phyloP scores from a whole-genome alignment of 2,329 filamentous ascomycete species.

The Nannizziopsis arthrosporioides region DNA sequence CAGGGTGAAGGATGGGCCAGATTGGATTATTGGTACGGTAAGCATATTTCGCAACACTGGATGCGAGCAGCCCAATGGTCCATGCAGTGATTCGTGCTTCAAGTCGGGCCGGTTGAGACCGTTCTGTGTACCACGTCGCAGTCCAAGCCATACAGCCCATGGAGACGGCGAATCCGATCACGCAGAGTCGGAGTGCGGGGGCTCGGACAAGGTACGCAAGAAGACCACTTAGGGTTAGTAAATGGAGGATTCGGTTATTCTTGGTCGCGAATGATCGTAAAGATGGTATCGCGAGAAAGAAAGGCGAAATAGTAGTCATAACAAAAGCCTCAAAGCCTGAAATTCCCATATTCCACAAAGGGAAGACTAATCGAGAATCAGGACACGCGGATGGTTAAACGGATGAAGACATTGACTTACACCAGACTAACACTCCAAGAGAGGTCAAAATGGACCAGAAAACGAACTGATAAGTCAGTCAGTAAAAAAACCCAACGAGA shows the following conservation, averaged over 20 bases:
- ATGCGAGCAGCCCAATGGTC: conserved; percentile 69
- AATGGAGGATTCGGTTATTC: conserved; percentile 59
- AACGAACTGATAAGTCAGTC: conserved; percentile 52
- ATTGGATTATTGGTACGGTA: conserved; percentile 92
- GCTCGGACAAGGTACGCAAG: conserved; percentile 64
- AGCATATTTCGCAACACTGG: conserved; percentile 81
- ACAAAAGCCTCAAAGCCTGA: conserved; percentile 89
- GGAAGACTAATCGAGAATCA: conserved; percentile 55
- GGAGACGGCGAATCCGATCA: conserved; percentile 66
- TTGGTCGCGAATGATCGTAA: conserved; percentile 57
- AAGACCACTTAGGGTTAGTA: conserved; percentile 67
- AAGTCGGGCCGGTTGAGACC: conserved; percentile 59
- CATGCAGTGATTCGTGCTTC: conserved; percentile 75
- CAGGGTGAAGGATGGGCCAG: conserved; percentile 85
- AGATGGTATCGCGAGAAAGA: conserved; percentile 60
- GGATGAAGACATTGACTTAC: conserved; percentile 43
- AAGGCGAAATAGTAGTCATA: conserved; percentile 69
- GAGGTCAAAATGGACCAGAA: conserved; percentile 95
- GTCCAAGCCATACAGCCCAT: conserved; percentile 76
- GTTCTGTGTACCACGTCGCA: conserved; percentile 68
- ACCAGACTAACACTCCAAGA: conserved; percentile 84
- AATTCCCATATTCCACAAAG: conserved; percentile 97
- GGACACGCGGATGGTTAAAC: conserved; percentile 1
- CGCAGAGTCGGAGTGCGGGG: conserved; percentile 65
- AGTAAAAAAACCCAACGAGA: no score